These are phyloP conservation scores for Falciphora oryzae DNA, from an alignment of 2,329 filamentous ascomycete species.

Conservation along the genomic window DNA sequence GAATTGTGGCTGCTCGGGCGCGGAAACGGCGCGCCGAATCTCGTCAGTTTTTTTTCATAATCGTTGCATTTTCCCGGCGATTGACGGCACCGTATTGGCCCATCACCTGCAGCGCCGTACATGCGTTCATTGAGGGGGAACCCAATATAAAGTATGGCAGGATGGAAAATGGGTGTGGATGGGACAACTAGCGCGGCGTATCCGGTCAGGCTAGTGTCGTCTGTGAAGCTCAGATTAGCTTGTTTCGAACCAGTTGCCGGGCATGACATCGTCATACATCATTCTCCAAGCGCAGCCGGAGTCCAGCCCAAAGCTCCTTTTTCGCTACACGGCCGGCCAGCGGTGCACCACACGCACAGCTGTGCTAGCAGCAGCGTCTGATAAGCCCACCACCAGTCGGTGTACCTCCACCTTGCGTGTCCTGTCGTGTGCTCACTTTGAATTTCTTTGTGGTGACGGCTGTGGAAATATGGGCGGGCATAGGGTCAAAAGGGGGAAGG, in stretches of 20 bases:
- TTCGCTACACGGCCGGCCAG: background rate
- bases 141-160: too few relatives aligned
- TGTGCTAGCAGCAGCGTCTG: too few relatives aligned
- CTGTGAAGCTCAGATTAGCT: background rate
- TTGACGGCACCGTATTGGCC: background rate
- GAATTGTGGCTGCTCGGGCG: background rate
- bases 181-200: too few relatives aligned
- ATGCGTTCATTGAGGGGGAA: too few relatives aligned
- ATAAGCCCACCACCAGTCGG: background rate
- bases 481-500: background rate
- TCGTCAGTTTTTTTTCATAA: too few relatives aligned
- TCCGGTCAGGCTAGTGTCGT: background rate
- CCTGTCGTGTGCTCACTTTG: too few relatives aligned
- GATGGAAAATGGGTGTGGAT: too few relatives aligned
- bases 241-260: conserved; percentile 13
- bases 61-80: background rate
- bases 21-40: background rate
- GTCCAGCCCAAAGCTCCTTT: background rate
- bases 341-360: background rate
- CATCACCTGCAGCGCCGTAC: background rate
- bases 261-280: conserved; percentile 25
- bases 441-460: background rate
- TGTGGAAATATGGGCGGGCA: background rate
- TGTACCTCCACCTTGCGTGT: background rate
- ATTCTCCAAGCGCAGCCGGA: background rate